Base-by-base conservation (phyloP, 1,284 basidiomycete genomes). In the Macrocystidia cucumis region DNA sequence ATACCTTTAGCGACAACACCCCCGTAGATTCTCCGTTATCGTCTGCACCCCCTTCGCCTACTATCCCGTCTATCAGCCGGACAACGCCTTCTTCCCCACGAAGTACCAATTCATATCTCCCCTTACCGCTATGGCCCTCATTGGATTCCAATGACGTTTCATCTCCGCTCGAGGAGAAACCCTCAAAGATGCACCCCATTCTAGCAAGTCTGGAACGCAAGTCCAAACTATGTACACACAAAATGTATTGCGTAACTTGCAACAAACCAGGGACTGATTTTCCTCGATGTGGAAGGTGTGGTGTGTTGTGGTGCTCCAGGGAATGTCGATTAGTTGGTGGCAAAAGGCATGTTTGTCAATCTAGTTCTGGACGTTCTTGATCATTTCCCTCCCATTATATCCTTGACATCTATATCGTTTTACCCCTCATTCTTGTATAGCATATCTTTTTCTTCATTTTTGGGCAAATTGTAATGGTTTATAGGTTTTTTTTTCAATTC, bases 281-380 rank as follows among this genome's bases (percentile, higher is more conserved):
- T 51, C 80, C 81, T 8, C 66, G 68, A 20, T 85, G 81, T 52
- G 62, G 69, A 2, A 73, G 67, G 44, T 85, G 81, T 47, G 62
- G 65, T 9, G 66, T 71, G 32, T 67, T 60, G 54, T 84, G 80
- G 78, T 85, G 81, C 47, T 83, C 79, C 29, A 63, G 82, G 37
- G 59, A 72, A 29, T 85, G 81, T 52, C 64, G 80, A 39, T 48
- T 81, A 35, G 58, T 62, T 29, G 67, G 61, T 21, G 62, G 66
- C 23, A 66, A 66, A 51, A 65, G 67, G 43, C 78, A 79, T 50
- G 47, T 57, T 21, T 72, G 70, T 44, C 38, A 55, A 60, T n/a
- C n/a, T n/a, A n/a, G n/a, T n/a, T n/a, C n/a, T n/a, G n/a, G n/a
- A n/a, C n/a, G n/a, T n/a, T n/a, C n/a, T n/a, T n/a, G n/a, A n/a